A percentile compares a stretch with the other conserved stretches of the same genome.
These are phyloP conservation scores for Stachybotrys echinatus DNA, from an alignment of 2,329 filamentous ascomycete genomes.

Conservation along the genomic window DNA sequence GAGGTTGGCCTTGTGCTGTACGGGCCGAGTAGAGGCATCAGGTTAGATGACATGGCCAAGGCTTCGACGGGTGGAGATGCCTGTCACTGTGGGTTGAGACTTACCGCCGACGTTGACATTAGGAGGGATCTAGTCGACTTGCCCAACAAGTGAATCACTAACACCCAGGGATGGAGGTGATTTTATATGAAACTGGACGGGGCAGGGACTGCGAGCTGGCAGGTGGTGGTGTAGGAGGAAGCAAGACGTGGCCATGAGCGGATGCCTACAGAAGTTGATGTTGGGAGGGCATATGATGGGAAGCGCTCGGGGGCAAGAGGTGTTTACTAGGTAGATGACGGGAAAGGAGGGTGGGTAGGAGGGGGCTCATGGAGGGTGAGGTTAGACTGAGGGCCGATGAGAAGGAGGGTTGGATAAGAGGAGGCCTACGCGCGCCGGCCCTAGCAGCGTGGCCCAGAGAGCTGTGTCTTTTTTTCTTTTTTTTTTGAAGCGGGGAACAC, in stretches of 20 bases:
- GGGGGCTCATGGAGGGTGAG: neutral
- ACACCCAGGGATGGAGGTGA: neutral
- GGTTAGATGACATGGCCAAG: slow-evolving; percentile 10
- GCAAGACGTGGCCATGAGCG: neutral
- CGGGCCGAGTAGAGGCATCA: slow-evolving; percentile 3
- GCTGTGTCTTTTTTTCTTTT: no score
- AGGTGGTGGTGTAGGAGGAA: neutral
- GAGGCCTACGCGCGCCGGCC: neutral
- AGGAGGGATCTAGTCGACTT: neutral
- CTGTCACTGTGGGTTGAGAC: slow-evolving; percentile 5
- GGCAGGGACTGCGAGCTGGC: neutral
- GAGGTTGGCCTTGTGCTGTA: slow-evolving; percentile 32
- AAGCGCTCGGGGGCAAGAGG: neutral
- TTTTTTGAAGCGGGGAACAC: neutral
- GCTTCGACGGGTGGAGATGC: slow-evolving; percentile 5
- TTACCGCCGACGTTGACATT: neutral
- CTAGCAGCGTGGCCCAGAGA: neutral
- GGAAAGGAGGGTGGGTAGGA: neutral
- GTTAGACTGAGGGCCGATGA: neutral
- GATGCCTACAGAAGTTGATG: neutral
- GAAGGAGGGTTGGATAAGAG: neutral
- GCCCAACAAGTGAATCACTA: neutral
- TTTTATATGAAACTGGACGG: neutral
- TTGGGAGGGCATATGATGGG: neutral
- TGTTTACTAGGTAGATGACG: neutral